phyloP scores from a whole-genome alignment of 192 early-diverging fungal genomes.

The Mortierella hygrophila region DNA sequence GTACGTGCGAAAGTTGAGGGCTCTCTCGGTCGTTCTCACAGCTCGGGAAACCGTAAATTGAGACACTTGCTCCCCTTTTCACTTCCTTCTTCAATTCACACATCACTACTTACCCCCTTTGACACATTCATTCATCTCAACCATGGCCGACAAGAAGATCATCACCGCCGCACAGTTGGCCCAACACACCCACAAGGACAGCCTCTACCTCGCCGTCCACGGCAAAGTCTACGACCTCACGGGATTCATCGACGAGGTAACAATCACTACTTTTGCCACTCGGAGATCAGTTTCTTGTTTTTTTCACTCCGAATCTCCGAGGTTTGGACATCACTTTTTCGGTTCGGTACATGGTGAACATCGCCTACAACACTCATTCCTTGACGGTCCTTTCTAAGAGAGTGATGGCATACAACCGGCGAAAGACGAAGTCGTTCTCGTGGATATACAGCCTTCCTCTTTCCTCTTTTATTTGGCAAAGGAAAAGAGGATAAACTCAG shows the following conservation, averaged over 20 bases:
- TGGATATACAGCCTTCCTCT: too few relatives aligned
- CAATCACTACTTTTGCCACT: not conserved
- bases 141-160: constrained; percentile 61
- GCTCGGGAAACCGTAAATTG: not conserved
- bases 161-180: constrained; percentile 78
- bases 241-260: constrained; percentile 82
- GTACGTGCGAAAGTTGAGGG: not conserved
- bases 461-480: too few relatives aligned
- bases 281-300: not conserved
- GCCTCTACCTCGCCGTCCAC: constrained; percentile 84
- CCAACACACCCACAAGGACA: constrained; percentile 77
- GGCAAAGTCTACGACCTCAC: constrained; percentile 84
- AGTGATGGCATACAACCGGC: not conserved
- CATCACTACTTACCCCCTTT: not conserved
- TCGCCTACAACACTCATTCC: too few relatives aligned
- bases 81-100: not conserved
- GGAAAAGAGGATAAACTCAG: too few relatives aligned
- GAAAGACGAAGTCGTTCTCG: too few relatives aligned
- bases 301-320: not conserved
- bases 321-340: not conserved
- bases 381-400: too few relatives aligned
- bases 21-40: not conserved
- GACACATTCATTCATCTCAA: not conserved
- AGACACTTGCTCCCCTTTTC: not conserved
- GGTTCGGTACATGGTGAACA: not conserved